Evolutionary conservation across 345 rosid genomes (phyloP), one percentile per base, ranked within the genome.

Genomic region (Gossypium rotundifolium): DNA sequence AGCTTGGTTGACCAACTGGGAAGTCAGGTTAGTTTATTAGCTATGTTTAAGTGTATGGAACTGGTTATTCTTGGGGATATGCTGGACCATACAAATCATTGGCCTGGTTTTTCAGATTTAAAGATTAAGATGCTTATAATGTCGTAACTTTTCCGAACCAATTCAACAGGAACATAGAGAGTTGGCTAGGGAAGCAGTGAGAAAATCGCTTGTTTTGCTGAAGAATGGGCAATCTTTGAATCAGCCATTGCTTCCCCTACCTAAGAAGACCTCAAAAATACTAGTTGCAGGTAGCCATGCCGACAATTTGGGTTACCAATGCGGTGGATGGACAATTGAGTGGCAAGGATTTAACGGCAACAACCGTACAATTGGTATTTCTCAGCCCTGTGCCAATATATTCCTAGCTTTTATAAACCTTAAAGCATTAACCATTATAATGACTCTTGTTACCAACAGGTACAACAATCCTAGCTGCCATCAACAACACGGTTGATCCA

Each of bases 101-200:
- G 17, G 17, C 12, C 5, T 14, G 7, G 2, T 23, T 58, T 23
- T 58, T 23, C 29, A 58, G 1, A 17, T 27, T 10, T 27, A 7
- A 73, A 18, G 5, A 8, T 9, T 58, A 9, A 44, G 2, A 73
- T 48, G 70, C 11, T 48, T 9, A 18, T 38, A 70, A 14, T 40
- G 14, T 61, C 29, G 20, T 54, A 45, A 71, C 2, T 54, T 23
- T 25, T 0, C 23, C 33, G 0, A 18, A 40, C 7, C 40, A 22
- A 45, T 61, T 10, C n/a, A 76, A 77, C 77, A 89, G 94, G 84
- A 80, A n/a, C 97, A 91, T 44, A 81, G 94, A 69, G 86, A 87
- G 77, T 79, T 89, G 75, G 97, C 88, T 1, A 88, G 88, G 65
- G 94, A 91, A 72, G 94, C 94, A 14, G 97, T 88, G 73, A 84